Percentiles rank a stretch among this genome's conserved stretches.
Conservation (phyloP, 2,329 filamentous ascomycete species). For the Kalmusia sp. region DNA sequence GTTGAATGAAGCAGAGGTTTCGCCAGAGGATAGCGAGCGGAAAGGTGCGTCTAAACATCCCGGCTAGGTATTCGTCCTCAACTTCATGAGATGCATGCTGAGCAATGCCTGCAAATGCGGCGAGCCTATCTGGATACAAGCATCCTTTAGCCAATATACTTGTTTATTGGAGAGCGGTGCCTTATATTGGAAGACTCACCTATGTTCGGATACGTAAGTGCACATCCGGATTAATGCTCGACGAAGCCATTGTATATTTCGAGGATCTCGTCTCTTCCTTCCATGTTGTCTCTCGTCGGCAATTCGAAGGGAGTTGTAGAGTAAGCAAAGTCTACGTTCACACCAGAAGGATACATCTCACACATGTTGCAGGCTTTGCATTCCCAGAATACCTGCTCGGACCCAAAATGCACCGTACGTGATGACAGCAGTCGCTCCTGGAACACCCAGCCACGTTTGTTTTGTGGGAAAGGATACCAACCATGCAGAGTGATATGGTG, state of each 20-base stretch:
- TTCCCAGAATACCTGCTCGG: neutral
- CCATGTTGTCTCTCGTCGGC: neutral
- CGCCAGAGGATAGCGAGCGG: neutral
- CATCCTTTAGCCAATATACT: neutral
- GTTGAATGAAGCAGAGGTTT: neutral
- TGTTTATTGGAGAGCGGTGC: neutral
- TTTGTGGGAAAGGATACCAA: neutral
- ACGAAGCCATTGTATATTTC: neutral
- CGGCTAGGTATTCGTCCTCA: neutral
- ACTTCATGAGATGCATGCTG: neutral
- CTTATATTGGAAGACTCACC: neutral
- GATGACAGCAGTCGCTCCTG: neutral
- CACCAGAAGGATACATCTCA: neutral
- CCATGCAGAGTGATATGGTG: no score
- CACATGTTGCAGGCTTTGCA: neutral
- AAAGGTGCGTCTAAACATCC: neutral
- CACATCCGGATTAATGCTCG: neutral
- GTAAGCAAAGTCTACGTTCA: no score
- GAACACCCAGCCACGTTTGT: neutral
- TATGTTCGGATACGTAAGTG: neutral
- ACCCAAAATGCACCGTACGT: neutral
- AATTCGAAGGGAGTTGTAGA: neutral
- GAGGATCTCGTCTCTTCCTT: neutral
- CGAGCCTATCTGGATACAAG: neutral
- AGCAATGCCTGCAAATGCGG: neutral